A percentile compares a stretch with the other conserved stretches of the same genome.
These are phyloP conservation scores for Diddensiella transvaalensis DNA, from an alignment of 805 yeast genomes.

Conservation along the genomic window DNA sequence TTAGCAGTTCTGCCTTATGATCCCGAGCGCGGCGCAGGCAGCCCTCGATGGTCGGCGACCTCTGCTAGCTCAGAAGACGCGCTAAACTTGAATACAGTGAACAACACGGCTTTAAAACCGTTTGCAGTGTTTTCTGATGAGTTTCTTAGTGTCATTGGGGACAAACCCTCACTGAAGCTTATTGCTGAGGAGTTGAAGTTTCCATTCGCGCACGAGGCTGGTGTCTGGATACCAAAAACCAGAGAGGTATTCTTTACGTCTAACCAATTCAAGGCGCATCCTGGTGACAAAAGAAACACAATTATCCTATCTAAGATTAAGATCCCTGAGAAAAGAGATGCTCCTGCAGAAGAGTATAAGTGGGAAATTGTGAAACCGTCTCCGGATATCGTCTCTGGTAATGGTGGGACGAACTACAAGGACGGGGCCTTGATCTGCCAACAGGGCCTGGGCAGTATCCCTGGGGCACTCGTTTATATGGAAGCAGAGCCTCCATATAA, in stretches of 20 bases:
- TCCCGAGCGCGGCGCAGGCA: not conserved
- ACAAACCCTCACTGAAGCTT: conserved; percentile 16
- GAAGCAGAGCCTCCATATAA: conserved; percentile 22
- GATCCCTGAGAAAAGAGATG: conserved; percentile 13
- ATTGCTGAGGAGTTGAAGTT: conserved; percentile 20
- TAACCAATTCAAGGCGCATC: conserved; percentile 21
- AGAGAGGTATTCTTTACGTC: conserved; percentile 31
- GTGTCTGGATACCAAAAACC: conserved; percentile 25
- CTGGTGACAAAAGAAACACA: conserved; percentile 4
- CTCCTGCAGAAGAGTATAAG: conserved; percentile 10
- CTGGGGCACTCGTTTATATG: conserved; percentile 24
- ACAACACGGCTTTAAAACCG: conserved; percentile 8
- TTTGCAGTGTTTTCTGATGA: conserved; percentile 22
- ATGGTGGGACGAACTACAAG: conserved; percentile 28
- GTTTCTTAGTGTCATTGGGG: conserved; percentile 21
- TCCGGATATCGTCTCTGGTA: conserved; percentile 23
- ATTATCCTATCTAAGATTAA: conserved; percentile 17
- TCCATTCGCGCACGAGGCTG: conserved; percentile 33
- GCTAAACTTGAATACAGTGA: not conserved
- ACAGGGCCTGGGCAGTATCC: conserved; percentile 24
- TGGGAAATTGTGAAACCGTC: conserved; percentile 23
- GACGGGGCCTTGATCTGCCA: conserved; percentile 26
- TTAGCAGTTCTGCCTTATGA: not conserved
- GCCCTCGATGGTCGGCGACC: not conserved
- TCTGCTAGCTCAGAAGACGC: not conserved